These are phyloP conservation scores for Coriaria nepalensis DNA, from an alignment of 306 rosid genomes.

Conservation along the genomic window DNA sequence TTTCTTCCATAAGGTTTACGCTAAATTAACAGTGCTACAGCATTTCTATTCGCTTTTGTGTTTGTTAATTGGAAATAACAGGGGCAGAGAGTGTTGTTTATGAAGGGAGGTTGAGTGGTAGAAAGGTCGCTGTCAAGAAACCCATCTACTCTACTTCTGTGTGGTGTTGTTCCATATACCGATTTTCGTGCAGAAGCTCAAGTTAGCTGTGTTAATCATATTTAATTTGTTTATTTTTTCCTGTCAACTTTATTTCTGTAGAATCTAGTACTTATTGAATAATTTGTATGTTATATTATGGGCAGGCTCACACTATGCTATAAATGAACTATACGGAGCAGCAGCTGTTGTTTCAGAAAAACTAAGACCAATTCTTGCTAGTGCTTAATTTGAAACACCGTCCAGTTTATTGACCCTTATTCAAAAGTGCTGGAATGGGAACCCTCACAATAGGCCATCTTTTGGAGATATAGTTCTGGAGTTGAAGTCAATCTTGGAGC, in stretches of 20 bases:
- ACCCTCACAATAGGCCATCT: slow-evolving; percentile 56
- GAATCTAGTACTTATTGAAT: neutral
- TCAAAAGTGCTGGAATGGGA: slow-evolving; percentile 67
- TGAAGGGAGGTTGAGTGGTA: slow-evolving; percentile 61
- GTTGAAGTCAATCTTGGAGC: slow-evolving; percentile 43
- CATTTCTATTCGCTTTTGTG: neutral
- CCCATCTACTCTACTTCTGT: slow-evolving; percentile 67
- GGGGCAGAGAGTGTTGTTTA: slow-evolving; percentile 88
- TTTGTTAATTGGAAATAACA: slow-evolving; percentile 3
- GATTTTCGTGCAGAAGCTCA: slow-evolving; percentile 91
- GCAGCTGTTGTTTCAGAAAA: slow-evolving; percentile 76
- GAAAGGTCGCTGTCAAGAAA: slow-evolving; percentile 74
- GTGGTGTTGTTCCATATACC: slow-evolving; percentile 91
- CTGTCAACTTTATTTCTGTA: neutral
- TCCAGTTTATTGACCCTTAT: slow-evolving; percentile 49
- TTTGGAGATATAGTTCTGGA: slow-evolving; percentile 54
- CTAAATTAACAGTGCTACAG: too few species aligned
- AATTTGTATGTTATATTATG: slow-evolving; percentile 8
- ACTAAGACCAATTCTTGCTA: slow-evolving; percentile 66
- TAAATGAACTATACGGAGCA: slow-evolving; percentile 96
- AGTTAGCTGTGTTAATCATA: slow-evolving; percentile 30
- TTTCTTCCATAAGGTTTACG: neutral
- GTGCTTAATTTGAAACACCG: slow-evolving; percentile 49
- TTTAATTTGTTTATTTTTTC: neutral
- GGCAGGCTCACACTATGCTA: slow-evolving; percentile 90